These are phyloP conservation scores for Microglena sp. DNA, from an alignment of 139 green algal genomes.

Conservation along the genomic window DNA sequence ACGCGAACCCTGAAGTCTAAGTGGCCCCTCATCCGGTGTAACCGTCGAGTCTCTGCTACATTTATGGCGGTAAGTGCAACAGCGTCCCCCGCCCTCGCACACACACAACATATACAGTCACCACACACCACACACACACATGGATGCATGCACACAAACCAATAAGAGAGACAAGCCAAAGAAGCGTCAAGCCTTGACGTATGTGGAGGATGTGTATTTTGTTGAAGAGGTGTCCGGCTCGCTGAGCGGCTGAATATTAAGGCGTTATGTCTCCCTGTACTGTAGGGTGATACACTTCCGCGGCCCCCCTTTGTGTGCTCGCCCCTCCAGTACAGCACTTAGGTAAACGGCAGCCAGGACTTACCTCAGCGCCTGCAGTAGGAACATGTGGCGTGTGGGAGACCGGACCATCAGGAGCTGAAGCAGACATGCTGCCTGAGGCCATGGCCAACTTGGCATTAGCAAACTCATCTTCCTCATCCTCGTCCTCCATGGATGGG, in stretches of 20 bases:
- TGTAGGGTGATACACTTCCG: background rate
- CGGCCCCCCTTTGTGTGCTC: background rate
- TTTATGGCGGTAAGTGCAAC: background rate
- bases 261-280: background rate
- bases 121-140: background rate
- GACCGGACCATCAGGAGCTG: background rate
- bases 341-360: background rate
- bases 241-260: background rate
- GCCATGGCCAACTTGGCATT: background rate
- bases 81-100: background rate
- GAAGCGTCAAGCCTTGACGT: background rate
- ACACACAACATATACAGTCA: background rate
- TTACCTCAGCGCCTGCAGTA: background rate
- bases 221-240: background rate
- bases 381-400: background rate
- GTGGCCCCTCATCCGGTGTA: no score
- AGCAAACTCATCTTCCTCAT: slow-evolving; percentile 36
- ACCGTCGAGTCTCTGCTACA: no score
- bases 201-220: background rate
- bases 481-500: slow-evolving; percentile 37
- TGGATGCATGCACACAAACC: background rate
- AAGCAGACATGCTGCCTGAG: background rate
- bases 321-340: background rate
- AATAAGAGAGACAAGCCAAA: background rate
- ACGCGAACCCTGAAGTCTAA: no score